These are phyloP conservation scores for Scedosporium aurantiacum DNA, from an alignment of 2,329 filamentous ascomycete genomes.

Conservation along the genomic window DNA sequence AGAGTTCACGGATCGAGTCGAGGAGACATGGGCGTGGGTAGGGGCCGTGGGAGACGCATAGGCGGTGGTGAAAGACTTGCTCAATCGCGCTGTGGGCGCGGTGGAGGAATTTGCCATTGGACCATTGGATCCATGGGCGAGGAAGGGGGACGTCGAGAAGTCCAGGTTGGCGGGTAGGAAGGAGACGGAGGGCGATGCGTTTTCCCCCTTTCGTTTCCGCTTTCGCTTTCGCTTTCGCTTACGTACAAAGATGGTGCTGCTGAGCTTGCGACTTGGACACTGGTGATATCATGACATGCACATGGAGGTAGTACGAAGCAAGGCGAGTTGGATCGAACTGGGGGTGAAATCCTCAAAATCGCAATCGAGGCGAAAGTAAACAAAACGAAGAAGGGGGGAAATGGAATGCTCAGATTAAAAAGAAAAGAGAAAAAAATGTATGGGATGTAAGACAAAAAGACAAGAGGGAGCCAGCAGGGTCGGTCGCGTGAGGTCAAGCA, in stretches of 20 bases:
- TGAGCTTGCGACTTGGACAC: neutral
- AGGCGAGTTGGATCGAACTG: neutral
- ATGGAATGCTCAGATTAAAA: neutral
- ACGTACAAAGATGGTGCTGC: neutral
- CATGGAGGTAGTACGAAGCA: neutral
- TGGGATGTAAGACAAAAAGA: neutral
- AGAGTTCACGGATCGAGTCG: neutral
- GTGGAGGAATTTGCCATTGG: constrained; percentile 4
- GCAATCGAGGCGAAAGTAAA: neutral
- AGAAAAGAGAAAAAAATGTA: neutral
- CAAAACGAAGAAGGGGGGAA: neutral
- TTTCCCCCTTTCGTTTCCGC: neutral
- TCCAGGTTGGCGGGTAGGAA: neutral
- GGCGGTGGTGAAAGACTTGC: constrained; percentile 4
- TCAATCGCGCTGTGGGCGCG: constrained; percentile 5
- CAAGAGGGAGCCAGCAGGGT: neutral
- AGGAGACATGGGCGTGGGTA: neutral
- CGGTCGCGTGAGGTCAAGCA: neutral
- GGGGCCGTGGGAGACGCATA: neutral
- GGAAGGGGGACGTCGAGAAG: neutral
- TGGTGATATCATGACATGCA: neutral
- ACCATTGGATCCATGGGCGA: constrained; percentile 5
- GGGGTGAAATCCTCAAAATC: neutral
- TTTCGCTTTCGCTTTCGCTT: neutral
- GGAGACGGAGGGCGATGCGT: neutral